Percentiles rank a stretch among this genome's conserved stretches.
These are phyloP conservation scores for Talaromyces sp. DNA, from an alignment of 2,329 filamentous ascomycete species.

Conservation along the genomic window DNA sequence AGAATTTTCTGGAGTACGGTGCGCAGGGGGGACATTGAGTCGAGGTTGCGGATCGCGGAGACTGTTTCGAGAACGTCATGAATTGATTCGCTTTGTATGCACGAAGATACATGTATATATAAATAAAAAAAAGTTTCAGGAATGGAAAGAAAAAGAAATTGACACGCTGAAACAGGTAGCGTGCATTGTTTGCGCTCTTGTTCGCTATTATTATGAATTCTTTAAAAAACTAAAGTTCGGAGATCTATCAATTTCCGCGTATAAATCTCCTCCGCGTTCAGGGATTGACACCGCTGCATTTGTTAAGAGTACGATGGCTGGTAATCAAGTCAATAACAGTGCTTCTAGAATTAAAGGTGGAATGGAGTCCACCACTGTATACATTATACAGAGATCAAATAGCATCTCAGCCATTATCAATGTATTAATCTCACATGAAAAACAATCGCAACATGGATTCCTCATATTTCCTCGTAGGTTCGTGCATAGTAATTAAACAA, in stretches of 20 bases:
- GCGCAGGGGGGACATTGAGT: conserved; percentile 47
- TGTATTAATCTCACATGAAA: neutral
- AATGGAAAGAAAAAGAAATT: neutral
- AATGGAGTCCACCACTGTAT: too few species aligned
- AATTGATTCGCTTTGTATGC: neutral
- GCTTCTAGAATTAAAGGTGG: too few species aligned
- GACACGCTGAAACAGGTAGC: neutral
- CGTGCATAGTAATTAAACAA: conserved; percentile 12
- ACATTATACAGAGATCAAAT: neutral
- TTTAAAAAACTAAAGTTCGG: neutral
- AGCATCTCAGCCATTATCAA: neutral
- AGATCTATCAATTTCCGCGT: neutral
- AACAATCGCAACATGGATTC: conserved; percentile 1
- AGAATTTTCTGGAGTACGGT: conserved; percentile 42
- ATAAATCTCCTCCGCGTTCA: too few species aligned
- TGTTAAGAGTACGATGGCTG: too few species aligned
- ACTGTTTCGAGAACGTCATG: conserved; percentile 2
- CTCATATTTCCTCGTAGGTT: conserved; percentile 10
- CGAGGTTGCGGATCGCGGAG: neutral
- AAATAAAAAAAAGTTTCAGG: neutral
- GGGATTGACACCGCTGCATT: too few species aligned
- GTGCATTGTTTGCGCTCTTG: neutral
- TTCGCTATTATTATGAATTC: neutral
- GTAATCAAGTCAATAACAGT: too few species aligned
- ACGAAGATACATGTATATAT: neutral